phyloP scores from a whole-genome alignment of 208 protist genomes.

The Naegleria fowleri region DNA sequence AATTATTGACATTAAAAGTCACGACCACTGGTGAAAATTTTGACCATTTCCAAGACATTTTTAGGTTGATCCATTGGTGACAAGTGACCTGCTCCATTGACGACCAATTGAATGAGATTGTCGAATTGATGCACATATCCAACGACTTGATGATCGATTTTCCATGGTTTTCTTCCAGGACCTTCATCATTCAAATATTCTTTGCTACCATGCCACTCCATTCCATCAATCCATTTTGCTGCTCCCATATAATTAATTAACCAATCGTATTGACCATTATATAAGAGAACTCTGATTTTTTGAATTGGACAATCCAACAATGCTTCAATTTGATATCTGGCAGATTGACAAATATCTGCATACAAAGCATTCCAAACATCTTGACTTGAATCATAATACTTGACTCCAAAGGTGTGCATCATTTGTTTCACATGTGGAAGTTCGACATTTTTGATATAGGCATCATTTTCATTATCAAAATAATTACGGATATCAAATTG shows the following conservation, averaged over 20 bases:
- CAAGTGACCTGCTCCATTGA: constrained; percentile 10
- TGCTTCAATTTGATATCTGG: background rate
- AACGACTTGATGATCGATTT: background rate
- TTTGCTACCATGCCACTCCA: background rate
- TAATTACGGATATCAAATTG: background rate
- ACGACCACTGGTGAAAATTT: background rate
- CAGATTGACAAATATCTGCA: background rate
- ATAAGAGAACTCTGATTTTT: background rate
- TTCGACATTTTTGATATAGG: background rate
- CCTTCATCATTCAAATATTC: background rate
- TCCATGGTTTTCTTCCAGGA: background rate
- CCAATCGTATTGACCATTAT: constrained; percentile 12
- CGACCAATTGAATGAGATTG: background rate
- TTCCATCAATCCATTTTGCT: background rate
- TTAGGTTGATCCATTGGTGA: constrained; percentile 13
- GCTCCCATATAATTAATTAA: background rate
- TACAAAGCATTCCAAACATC: background rate
- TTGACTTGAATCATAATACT: background rate
- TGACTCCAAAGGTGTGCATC: background rate
- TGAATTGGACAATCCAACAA: background rate
- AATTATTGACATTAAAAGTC: no score
- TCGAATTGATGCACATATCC: background rate
- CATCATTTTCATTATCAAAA: background rate
- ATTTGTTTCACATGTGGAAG: background rate
- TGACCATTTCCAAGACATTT: background rate